Percentiles rank a stretch among this genome's conserved stretches.
Conservation (phyloP, 352 stramenopile species). For the Pythium oligandrum region DNA sequence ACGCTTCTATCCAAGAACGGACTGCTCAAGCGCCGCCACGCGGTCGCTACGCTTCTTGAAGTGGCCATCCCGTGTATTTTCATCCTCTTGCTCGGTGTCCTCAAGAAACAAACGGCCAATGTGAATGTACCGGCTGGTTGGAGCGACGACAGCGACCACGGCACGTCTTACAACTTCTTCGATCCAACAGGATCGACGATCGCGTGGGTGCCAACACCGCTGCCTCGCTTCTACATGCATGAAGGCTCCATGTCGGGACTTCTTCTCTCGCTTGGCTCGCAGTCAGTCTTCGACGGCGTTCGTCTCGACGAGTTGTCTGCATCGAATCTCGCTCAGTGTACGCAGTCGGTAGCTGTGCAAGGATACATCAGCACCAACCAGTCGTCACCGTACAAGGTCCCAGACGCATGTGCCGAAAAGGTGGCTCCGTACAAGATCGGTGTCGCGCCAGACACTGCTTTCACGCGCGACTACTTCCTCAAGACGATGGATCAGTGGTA, state of each 20-base stretch:
- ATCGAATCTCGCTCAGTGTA: constrained; percentile 23
- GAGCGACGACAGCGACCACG: constrained; percentile 29
- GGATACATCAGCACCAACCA: constrained; percentile 29
- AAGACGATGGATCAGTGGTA: constrained; percentile 63
- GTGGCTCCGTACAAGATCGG: constrained; percentile 57
- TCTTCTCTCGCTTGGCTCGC: constrained; percentile 36
- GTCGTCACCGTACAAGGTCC: constrained; percentile 30
- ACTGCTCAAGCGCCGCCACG: constrained; percentile 53
- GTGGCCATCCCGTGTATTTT: constrained; percentile 49
- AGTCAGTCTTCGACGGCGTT: constrained; percentile 31
- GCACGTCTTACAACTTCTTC: constrained; percentile 55
- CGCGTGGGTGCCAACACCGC: constrained; percentile 16
- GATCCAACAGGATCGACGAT: constrained; percentile 26
- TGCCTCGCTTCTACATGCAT: constrained; percentile 48
- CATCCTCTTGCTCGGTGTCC: constrained; percentile 44
- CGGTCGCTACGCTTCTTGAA: constrained; percentile 47
- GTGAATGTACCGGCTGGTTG: too few species aligned
- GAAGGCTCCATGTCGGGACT: constrained; percentile 51
- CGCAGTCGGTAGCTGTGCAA: constrained; percentile 16
- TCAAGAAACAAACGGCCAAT: constrained; percentile 45
- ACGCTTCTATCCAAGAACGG: constrained; percentile 69
- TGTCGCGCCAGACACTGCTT: constrained; percentile 49
- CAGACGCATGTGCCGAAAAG: constrained; percentile 27
- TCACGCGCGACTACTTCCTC: constrained; percentile 61
- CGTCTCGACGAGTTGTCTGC: constrained; percentile 40